Evolutionary conservation across 2,329 filamentous ascomycete species (phyloP), one percentile per base, ranked within the genome.

Genomic region (Aspergillus hiratsukae): DNA sequence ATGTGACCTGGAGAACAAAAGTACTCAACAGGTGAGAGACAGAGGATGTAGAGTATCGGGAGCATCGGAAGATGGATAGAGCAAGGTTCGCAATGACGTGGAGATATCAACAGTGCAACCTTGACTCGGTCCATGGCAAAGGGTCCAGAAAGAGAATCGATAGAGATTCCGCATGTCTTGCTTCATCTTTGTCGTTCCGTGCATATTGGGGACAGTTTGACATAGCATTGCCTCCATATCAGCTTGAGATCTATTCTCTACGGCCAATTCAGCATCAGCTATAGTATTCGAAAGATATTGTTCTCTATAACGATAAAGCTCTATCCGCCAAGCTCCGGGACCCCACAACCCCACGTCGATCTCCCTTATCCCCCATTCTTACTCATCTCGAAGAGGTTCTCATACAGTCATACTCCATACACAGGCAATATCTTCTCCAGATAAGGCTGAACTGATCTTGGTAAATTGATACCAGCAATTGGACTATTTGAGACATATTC

Each of bases 51-150:
- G 23, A 48, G 46, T 17, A 25, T 19, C 46, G 46, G 46, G 46
- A 25, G 4, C 46, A 48, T 27, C 46, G 46, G 46, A 48, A 48
- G 46, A n/a, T 46, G 45, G 49, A 35, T 28, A 49, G 45, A 27
- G 48, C 46, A 49, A 31, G 28, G 48, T 52, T 49, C 41, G 49
- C 48, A 51, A 61, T 61, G 59, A 61, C 59, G 59, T 61, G 53
- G 55, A 45, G 51, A 35, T 60, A 40, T 49, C 53, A 49, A 50
- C 35, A 53, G 48, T 49, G 59, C 53, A 56, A 61, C 55, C 29
- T 43, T 53, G 46, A 46, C n/a, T 40, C 8, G 40, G 48, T 43
- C 48, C 19, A 23, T 21, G 51, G 17, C 14, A 11, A 17, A 28
- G 23, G 46, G 28, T 27, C 23, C 14, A 37, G 6, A 37, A 37